phyloP scores from a whole-genome alignment of 148 eudicot genomes.

The Silene conica region DNA sequence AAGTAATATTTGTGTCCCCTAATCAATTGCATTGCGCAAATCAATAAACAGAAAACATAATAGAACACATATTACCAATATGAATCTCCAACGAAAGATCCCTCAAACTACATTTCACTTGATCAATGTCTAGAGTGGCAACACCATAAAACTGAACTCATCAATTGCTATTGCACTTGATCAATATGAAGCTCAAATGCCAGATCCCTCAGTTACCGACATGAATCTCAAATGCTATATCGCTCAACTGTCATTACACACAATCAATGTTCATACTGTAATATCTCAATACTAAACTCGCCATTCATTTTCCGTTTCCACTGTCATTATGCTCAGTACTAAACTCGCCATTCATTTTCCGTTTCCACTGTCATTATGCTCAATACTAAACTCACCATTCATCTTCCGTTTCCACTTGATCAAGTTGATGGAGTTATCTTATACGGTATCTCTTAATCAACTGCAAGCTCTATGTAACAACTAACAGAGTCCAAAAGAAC shows the following conservation, averaged over 20 bases:
- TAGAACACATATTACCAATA: neutral
- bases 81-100: neutral
- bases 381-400: neutral
- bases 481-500: too few species aligned
- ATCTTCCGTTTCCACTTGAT: neutral
- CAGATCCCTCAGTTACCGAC: neutral
- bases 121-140: neutral
- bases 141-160: too few species aligned
- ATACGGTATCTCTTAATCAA: neutral
- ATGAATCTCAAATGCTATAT: neutral
- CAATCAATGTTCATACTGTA: too few species aligned
- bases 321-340: too few species aligned
- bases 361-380: too few species aligned
- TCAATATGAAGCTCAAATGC: neutral
- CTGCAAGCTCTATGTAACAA: too few species aligned
- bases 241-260: neutral
- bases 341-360: neutral
- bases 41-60: neutral
- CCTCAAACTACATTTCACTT: neutral
- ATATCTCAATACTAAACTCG: neutral
- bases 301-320: neutral
- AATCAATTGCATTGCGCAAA: neutral
- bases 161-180: neutral
- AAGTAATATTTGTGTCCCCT: too few species aligned
- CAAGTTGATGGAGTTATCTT: neutral